Evolutionary conservation across 2,329 filamentous ascomycete genomes (phyloP), one percentile per base, ranked within the genome.

Genomic region (Clonostachys rhizophaga): DNA sequence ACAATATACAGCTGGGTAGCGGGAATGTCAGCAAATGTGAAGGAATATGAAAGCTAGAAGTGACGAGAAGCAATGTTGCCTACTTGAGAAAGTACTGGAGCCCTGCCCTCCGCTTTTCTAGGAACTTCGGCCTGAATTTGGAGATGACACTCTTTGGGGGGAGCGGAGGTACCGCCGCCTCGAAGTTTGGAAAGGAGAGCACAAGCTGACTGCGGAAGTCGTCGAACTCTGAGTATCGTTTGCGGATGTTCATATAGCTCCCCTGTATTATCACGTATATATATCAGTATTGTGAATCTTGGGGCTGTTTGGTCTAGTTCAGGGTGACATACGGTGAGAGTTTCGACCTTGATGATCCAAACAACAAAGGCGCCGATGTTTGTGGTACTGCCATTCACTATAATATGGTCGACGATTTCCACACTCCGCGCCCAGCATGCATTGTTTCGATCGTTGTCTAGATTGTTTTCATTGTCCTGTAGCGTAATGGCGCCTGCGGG

Each of bases 11-110:
- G 62, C 90, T 95, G 60, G 5, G n/a, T 37, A 17, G 44, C n/a
- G 43, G 24, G 24, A 33, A 34, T 30, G 37, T 46, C 40, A 51
- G 46, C 39, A 43, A 18, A n/a, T 18, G 14, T 12, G n/a, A 45
- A 30, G 30, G 13, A 9, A n/a, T 40, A 16, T 5, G 24, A 20
- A 35, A n/a, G 30, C 12, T 35, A 33, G 3, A 20, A 18, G 42
- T 13, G 6, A 46, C 24, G 13, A 17, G 45, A 9, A 14, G 13
- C 5, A 8, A 47, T n/a, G 30, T 16, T 30, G 74, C 87, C 50
- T 71, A 95, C 91, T 95, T 95, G 47, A 99, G 71, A 63, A 97
- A 99, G 63, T 97, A 96, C 61, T 89, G 85, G 49, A 99, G 72
- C 6, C 91, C 92, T 40, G 82, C 77, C 55, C 89, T 83, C 58